Evolutionary conservation across 352 stramenopile species (phyloP), one percentile per base, ranked within the genome.

Genomic region (Globisporangium ultimum): DNA sequence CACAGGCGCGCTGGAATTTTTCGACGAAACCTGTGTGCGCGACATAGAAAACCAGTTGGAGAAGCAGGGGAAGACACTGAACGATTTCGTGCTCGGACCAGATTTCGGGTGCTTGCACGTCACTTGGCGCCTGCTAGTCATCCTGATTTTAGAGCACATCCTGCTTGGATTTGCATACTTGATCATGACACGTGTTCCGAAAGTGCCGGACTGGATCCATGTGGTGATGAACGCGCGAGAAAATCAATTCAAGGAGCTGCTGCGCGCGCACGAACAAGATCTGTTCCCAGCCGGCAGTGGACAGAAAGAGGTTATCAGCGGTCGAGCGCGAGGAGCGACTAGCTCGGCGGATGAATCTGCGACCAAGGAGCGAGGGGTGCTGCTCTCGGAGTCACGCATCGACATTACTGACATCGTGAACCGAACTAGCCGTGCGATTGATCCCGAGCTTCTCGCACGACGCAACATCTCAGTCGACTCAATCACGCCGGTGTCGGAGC

Each of bases 1-100:
- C 3, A 91, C 81, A 3, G 81, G 81, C 1, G 68, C 76, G 28
- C 60, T 88, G 10, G 78, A 91, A 61, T 91, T 91, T 58, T 91
- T 88, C 49, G 67, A 81, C 50, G 66, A 73, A 15, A 68, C 60
- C 34, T 91, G 81, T 22, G 68, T 88, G 32, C 64, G 54, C 2
- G 77, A 89, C 18, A 88, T 88, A 53, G 12, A 68, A 21, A 57
- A 80, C 52, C 71, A 89, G 38, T 63, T 88, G 22, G 71, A 80
- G 24, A 85, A 84, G 48, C 68, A 81, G 50, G 75, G 71, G 38
- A 87, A 89, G 66, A 86, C 60, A n/a, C 43, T 91, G 38, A 67
- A 81, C 48, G 77, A 89, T 49, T 91, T 88, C 51, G 60, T 82
- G 15, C 74, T 91, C 18, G 78, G 81, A 0, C 81, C 81, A 21